phyloP scores from a whole-genome alignment of 805 yeast species.

The Candida cerambycidarum region DNA sequence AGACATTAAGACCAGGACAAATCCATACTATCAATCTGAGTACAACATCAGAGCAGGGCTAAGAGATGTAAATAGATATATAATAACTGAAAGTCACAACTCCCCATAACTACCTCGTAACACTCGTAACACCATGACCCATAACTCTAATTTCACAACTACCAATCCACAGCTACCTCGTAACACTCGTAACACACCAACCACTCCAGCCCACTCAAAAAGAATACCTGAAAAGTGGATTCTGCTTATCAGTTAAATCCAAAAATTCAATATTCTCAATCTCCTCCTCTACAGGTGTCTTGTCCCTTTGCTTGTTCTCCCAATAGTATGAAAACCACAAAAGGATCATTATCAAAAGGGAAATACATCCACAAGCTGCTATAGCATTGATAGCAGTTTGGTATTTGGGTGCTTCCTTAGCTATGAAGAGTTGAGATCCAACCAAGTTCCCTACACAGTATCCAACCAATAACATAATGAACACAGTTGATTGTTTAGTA shows the following conservation, averaged over 20 bases:
- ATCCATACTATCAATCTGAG: neutral
- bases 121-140: no score
- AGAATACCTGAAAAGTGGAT: constrained; percentile 51
- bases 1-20: constrained; percentile 25
- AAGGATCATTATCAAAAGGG: constrained; percentile 25
- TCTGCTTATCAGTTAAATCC: constrained; percentile 55
- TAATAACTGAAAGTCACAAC: no score
- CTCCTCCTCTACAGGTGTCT: constrained; percentile 16
- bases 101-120: no score
- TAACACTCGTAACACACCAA: no score
- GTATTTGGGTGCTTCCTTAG: constrained; percentile 45
- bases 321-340: constrained; percentile 26
- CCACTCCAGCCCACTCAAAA: no score
- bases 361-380: constrained; percentile 31
- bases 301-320: constrained; percentile 42
- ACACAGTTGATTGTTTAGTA: constrained; percentile 52
- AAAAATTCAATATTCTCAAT: constrained; percentile 46
- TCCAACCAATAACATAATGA: constrained; percentile 45
- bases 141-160: neutral
- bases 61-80: neutral
- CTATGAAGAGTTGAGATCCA: constrained; percentile 54
- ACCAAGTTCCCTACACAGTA: constrained; percentile 55
- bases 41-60: neutral
- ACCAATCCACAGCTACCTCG: no score
- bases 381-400: constrained; percentile 41